Conservation (phyloP, 148 eudicot species). For the Pouteria glomerata region DNA sequence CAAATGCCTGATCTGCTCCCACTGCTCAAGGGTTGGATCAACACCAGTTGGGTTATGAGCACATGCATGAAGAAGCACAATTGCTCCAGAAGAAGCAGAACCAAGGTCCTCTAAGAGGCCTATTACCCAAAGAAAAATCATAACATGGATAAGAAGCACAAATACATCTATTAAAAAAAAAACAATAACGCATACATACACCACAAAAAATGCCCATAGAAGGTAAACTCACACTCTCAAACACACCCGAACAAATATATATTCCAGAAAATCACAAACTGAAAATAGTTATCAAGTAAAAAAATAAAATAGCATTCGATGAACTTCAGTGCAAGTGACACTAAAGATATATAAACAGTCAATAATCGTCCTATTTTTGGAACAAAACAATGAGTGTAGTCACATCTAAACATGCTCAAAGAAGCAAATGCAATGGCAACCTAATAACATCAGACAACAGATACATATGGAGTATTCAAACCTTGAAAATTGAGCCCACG, state of each 20-base stretch:
- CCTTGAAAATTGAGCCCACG: constrained; percentile 87
- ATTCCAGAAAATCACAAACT: not conserved
- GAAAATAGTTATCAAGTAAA: not conserved
- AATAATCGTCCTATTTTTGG: not conserved
- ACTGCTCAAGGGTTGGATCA: constrained; percentile 86
- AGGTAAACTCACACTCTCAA: not conserved
- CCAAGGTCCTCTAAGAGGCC: constrained; percentile 89
- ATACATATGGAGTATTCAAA: constrained; percentile 8
- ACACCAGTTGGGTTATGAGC: constrained; percentile 99
- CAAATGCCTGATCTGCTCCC: constrained; percentile 80
- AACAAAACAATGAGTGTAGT: not conserved
- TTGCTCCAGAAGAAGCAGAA: constrained; percentile 89
- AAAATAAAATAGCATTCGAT: not conserved
- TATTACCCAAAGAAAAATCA: constrained; percentile 20
- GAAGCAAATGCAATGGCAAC: not conserved
- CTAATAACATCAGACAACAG: not conserved
- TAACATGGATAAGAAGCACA: not conserved
- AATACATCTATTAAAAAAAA: not conserved
- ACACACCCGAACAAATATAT: not conserved
- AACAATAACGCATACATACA: no score
- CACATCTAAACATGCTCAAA: not conserved
- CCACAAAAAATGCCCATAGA: not conserved
- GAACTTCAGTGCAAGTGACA: not conserved
- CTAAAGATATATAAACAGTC: not conserved
- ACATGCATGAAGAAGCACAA: constrained; percentile 97